phyloP scores from a whole-genome alignment of 1,284 basidiomycete species.

The Sanghuangporus baumii region DNA sequence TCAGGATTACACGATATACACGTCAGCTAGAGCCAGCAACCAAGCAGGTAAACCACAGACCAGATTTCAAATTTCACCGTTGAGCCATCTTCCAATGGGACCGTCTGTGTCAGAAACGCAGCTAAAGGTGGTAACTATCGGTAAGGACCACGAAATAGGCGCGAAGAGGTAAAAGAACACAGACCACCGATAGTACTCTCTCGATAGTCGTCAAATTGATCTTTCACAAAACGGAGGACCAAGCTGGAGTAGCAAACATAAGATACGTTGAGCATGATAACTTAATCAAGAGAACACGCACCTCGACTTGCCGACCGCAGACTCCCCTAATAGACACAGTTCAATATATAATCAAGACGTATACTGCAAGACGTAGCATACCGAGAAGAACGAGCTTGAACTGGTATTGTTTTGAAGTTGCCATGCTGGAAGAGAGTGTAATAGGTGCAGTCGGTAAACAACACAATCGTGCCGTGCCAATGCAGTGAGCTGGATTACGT shows the following conservation, averaged over 20 bases:
- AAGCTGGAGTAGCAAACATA: slow-evolving; percentile 45
- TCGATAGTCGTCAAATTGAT: slow-evolving; percentile 97
- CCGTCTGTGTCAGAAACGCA: slow-evolving; percentile 95
- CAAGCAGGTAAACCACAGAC: slow-evolving; percentile 40
- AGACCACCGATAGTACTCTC: slow-evolving; percentile 84
- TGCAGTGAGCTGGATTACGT: background rate
- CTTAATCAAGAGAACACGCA: slow-evolving; percentile 27
- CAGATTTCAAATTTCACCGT: slow-evolving; percentile 98
- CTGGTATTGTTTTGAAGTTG: slow-evolving; percentile 67
- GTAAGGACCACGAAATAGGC: slow-evolving; percentile 9
- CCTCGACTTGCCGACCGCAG: slow-evolving; percentile 96
- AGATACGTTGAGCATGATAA: background rate
- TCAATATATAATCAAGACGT: slow-evolving; percentile 11
- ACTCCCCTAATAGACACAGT: slow-evolving; percentile 64
- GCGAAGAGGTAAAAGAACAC: slow-evolving; percentile 21
- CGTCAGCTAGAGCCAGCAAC: background rate
- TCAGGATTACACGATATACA: background rate
- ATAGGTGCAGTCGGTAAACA: slow-evolving; percentile 18
- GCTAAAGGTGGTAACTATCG: slow-evolving; percentile 43
- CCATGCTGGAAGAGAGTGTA: slow-evolving; percentile 40
- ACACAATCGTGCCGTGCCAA: background rate
- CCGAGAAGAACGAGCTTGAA: slow-evolving; percentile 92
- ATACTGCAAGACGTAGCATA: slow-evolving; percentile 30
- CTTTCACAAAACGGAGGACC: slow-evolving; percentile 92
- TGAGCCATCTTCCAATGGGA: slow-evolving; percentile 83